Base-by-base conservation (phyloP, 164 flowering plant species). In the Platanus orientalis region DNA sequence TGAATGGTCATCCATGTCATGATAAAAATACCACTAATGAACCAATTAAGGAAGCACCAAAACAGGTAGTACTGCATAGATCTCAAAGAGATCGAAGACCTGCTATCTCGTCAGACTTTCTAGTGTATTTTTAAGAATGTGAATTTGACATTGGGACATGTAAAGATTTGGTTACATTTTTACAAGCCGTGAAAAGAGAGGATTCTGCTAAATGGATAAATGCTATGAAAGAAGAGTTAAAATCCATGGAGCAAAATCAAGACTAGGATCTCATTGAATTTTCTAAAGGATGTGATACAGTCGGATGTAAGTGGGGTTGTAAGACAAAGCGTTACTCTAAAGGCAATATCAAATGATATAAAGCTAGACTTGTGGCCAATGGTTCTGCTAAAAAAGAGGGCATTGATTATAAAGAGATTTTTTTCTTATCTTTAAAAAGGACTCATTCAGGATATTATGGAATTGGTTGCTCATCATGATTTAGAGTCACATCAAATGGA, bases 241-340 rank as follows among this genome's bases (percentile, higher is more conserved):
- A 52, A 66, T 59, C 58, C 4, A 58, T 59, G 50, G 16, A 36
- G 1, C 5, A 34, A 2, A 58, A 66, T 34, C 5, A 25, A 58
- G 50, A 36, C 9, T 66, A 27, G 58, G 57, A 58, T 26, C 42
- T 66, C 13, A 17, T 66, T 42, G 40, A 58, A 4, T 36, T 59
- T 21, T 32, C 49, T 19, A 1, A 10, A 14, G 29, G 58, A 17
- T 27, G 2, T 4, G 39, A 27, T 3, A n/a, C 7, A 27, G 32
- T 63, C 9, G 52, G 59, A 23, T 65, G 48, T 26, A 48, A 65
- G 24, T 29, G 49, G 54, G 39, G 49, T 17, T 47, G 26, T n/a
- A n/a, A n/a, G n/a, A n/a, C n/a, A n/a, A n/a, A n/a, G n/a, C n/a
- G n/a, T n/a, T n/a, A 50, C 29, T 14, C 58, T 6, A 21, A 50